phyloP scores from a whole-genome alignment of 2,329 filamentous ascomycete species.

The Botryotinia convoluta region DNA sequence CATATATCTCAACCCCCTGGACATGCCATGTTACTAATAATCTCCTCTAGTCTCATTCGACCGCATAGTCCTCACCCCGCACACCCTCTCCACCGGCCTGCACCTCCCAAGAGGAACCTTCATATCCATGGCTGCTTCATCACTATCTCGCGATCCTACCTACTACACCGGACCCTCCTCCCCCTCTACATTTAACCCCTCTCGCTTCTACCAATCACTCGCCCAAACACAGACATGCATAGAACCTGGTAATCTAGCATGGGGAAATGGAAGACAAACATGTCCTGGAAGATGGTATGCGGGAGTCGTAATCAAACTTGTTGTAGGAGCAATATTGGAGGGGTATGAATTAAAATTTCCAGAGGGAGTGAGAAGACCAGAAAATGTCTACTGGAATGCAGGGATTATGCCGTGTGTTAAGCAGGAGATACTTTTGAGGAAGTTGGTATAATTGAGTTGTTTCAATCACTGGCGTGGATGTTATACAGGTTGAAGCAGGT shows the following conservation, averaged over 20 bases:
- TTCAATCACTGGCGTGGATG: background rate
- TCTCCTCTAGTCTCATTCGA: background rate
- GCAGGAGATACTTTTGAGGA: constrained; percentile 6
- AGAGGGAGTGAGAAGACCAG: background rate
- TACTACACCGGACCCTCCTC: background rate
- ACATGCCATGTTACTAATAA: background rate
- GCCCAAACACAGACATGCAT: background rate
- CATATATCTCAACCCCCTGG: background rate
- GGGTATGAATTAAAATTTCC: constrained; percentile 34
- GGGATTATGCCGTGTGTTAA: background rate
- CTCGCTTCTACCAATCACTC: constrained; percentile 29
- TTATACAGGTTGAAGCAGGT: too few relatives aligned
- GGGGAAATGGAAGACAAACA: constrained; percentile 13
- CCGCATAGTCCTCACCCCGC: constrained; percentile 22
- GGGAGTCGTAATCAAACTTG: background rate
- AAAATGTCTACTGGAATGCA: background rate
- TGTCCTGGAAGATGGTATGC: constrained; percentile 16
- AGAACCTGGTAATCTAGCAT: constrained; percentile 22
- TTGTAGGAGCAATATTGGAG: constrained; percentile 33
- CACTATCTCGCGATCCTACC: constrained; percentile 8
- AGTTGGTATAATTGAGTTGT: background rate
- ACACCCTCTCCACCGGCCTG: constrained; percentile 38
- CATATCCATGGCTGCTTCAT: constrained; percentile 29
- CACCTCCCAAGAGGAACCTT: constrained; percentile 34
- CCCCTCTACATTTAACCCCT: constrained; percentile 29